Evolutionary conservation across 768 basidiomycete species (phyloP).

Genomic region (Mycena latifolia): DNA sequence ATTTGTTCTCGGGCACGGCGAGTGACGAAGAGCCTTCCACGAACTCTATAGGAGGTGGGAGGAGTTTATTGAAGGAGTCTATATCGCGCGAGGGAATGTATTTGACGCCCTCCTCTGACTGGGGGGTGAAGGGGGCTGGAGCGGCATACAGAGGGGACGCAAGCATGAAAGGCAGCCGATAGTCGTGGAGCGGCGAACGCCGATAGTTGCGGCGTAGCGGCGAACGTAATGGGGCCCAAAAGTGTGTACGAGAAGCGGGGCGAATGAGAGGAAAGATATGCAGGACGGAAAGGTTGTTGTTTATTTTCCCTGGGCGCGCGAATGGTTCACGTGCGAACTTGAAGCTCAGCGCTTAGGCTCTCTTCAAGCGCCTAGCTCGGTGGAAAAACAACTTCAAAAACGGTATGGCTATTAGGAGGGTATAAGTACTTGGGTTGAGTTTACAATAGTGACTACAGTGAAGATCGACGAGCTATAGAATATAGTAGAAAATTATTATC

Average conservation of each 20-base stretch:
- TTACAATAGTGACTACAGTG: slow-evolving; percentile 33
- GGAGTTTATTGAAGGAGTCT: slow-evolving; percentile 82
- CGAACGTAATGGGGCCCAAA: slow-evolving; percentile 1
- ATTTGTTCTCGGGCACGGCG: slow-evolving; percentile 80
- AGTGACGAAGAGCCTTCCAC: slow-evolving; percentile 87
- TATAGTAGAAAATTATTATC: slow-evolving; percentile 24
- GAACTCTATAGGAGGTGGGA: slow-evolving; percentile 86
- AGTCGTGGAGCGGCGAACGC: slow-evolving; percentile 22
- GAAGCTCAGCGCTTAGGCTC: too few species aligned
- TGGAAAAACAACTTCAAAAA: not conserved
- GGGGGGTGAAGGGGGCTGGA: slow-evolving; percentile 61
- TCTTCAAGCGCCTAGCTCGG: too few species aligned
- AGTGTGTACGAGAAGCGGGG: slow-evolving; percentile 12
- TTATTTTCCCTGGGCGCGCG: too few species aligned
- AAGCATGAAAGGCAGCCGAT: slow-evolving; percentile 61
- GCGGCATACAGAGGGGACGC: slow-evolving; percentile 72
- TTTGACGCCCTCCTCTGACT: slow-evolving; percentile 62
- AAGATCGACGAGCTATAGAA: slow-evolving; percentile 36
- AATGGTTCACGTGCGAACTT: too few species aligned
- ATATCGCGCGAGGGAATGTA: slow-evolving; percentile 69
- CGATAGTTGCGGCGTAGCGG: slow-evolving; percentile 8
- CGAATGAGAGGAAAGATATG: not conserved
- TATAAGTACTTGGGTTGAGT: slow-evolving; percentile 20
- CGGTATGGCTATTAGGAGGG: slow-evolving; percentile 12
- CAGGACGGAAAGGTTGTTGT: not conserved